phyloP scores from a whole-genome alignment of 2,329 filamentous ascomycete genomes.

The Alternaria longipes region DNA sequence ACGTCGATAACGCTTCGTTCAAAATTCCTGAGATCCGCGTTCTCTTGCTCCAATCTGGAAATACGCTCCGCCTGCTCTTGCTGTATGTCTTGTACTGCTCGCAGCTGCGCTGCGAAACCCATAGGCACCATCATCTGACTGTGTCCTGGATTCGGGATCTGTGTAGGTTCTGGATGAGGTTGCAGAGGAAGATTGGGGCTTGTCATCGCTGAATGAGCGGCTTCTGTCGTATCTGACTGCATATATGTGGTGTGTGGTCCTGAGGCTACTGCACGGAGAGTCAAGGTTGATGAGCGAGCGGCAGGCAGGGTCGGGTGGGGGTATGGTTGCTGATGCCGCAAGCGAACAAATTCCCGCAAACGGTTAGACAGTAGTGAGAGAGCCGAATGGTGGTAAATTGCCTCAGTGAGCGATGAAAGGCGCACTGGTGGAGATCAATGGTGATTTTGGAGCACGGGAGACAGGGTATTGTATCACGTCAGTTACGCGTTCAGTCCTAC shows the following conservation, averaged over 20 bases:
- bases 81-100: constrained; percentile 22
- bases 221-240: background rate
- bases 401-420: background rate
- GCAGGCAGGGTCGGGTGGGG: background rate
- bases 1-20: background rate
- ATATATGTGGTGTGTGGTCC: background rate
- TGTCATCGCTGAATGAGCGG: background rate
- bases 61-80: constrained; percentile 17
- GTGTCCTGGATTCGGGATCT: background rate
- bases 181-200: background rate
- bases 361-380: background rate
- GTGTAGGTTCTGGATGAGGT: background rate
- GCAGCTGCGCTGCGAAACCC: constrained; percentile 28
- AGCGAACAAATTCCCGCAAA: background rate
- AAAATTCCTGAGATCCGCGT: constrained; percentile 14
- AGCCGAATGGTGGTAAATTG: too few species aligned
- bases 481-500: background rate
- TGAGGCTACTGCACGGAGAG: background rate
- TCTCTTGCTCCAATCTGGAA: constrained; percentile 21
- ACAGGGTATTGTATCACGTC: background rate
- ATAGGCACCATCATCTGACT: constrained; percentile 16
- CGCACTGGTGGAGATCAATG: background rate
- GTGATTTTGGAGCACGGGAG: background rate
- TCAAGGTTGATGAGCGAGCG: background rate
- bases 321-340: background rate